Evolutionary conservation across 176 grass and related monocot species (phyloP).

Genomic region (Zizania latifolia): DNA sequence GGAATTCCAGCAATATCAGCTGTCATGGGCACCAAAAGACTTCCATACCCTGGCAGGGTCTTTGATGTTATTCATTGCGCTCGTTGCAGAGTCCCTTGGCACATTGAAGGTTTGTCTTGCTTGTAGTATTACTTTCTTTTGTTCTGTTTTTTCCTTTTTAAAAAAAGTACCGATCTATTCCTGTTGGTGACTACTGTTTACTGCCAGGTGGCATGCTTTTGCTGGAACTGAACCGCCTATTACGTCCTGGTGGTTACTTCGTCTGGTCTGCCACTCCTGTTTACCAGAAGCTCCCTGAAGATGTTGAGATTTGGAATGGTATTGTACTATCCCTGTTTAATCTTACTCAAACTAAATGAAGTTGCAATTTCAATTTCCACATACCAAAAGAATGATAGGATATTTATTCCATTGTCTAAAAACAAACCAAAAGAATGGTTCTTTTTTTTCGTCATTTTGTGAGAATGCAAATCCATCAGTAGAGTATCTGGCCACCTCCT

Average conservation of each 20-base stretch:
- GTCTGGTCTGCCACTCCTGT: conserved; percentile 98
- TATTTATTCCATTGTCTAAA: no score
- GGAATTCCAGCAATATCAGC: conserved; percentile 98
- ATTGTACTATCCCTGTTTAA: conserved; percentile 15
- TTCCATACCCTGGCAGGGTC: conserved; percentile 80
- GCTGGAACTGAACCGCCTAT: conserved; percentile 83
- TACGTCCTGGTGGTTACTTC: conserved; percentile 96
- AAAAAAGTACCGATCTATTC: conserved; percentile 15
- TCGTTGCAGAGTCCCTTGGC: conserved; percentile 95
- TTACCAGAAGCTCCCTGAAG: conserved; percentile 83
- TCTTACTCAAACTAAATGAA: neutral
- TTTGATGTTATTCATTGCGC: conserved; percentile 97
- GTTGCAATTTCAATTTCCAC: neutral
- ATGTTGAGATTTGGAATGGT: conserved; percentile 94
- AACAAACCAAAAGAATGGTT: no score
- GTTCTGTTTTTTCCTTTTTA: neutral
- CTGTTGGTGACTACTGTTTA: neutral
- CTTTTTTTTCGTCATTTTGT: conserved; percentile 1
- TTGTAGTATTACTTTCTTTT: conserved; percentile 2
- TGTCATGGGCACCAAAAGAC: conserved; percentile 97
- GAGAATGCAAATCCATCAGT: neutral
- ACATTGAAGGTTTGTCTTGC: conserved; percentile 73
- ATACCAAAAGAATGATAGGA: neutral
- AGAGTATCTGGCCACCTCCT: neutral
- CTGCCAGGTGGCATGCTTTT: conserved; percentile 88